Percentiles rank a stretch among this genome's conserved stretches.
Conservation (phyloP, 129 eudicot species). For the Artemisia tridentata region DNA sequence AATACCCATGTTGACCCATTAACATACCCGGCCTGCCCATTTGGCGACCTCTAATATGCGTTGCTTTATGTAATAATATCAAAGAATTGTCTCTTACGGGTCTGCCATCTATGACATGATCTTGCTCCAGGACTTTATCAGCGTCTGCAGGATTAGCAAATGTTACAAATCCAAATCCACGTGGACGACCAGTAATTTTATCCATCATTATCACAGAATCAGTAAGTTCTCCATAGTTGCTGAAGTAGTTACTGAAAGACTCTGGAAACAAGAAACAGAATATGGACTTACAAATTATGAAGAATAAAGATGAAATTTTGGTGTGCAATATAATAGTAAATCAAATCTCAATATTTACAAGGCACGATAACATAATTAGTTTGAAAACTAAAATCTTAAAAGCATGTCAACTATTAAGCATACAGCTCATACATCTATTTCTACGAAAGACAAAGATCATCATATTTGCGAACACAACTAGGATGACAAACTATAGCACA, state of each 20-base stretch:
- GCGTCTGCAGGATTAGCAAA: conserved; percentile 77
- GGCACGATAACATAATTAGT: not conserved
- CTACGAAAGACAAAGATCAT: no score
- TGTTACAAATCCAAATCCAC: conserved; percentile 90
- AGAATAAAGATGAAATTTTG: not conserved
- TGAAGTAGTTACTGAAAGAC: conserved; percentile 72
- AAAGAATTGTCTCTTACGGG: conserved; percentile 38
- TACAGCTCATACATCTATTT: not conserved
- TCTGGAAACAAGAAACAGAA: conserved; percentile 46
- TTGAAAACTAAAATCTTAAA: not conserved
- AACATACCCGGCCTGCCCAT: not conserved
- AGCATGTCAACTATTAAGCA: not conserved
- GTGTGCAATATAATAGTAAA: not conserved
- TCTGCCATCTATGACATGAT: conserved; percentile 89
- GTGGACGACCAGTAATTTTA: conserved; percentile 74
- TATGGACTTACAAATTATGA: not conserved
- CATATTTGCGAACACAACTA: no score
- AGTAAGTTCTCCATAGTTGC: conserved; percentile 67
- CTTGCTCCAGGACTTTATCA: conserved; percentile 77
- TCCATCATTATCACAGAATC: conserved; percentile 97
- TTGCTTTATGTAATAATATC: not conserved
- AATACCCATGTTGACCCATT: not conserved
- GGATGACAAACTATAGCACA: no score
- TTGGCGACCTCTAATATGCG: not conserved
- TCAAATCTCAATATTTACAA: not conserved